phyloP scores from a whole-genome alignment of 1,284 basidiomycete species.

The Hemileia vastatrix region DNA sequence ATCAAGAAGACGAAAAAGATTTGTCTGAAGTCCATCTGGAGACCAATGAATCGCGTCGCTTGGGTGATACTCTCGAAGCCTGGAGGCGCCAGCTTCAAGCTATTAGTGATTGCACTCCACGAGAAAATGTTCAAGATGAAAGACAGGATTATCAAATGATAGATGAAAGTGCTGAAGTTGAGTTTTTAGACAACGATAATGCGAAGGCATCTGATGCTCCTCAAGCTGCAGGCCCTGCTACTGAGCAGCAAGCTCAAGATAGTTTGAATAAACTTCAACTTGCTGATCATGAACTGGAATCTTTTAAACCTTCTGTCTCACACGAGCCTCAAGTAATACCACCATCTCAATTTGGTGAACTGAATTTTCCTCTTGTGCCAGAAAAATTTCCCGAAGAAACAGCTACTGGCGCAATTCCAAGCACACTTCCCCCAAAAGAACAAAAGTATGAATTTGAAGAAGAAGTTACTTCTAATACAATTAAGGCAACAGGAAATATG shows the following conservation, averaged over 20 bases:
- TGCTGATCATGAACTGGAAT: constrained; percentile 8
- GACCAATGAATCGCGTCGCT: constrained; percentile 9
- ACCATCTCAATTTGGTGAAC: too few relatives aligned
- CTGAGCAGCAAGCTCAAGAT: constrained; percentile 18
- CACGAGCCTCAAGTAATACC: too few relatives aligned
- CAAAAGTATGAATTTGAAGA: constrained; percentile 45
- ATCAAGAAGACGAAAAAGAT: neutral
- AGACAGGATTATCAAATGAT: constrained; percentile 6
- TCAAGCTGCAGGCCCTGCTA: constrained; percentile 20
- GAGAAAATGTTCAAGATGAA: neutral
- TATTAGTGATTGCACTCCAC: constrained; percentile 9
- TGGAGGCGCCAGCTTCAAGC: constrained; percentile 18
- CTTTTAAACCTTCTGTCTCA: too few relatives aligned
- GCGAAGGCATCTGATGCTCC: neutral
- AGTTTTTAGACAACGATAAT: constrained; percentile 10
- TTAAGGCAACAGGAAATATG: constrained; percentile 39
- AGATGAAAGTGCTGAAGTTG: constrained; percentile 12
- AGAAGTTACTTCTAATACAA: constrained; percentile 45
- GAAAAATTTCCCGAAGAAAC: constrained; percentile 33
- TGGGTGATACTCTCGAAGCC: constrained; percentile 15
- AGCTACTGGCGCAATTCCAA: constrained; percentile 35
- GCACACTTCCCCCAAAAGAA: too few relatives aligned
- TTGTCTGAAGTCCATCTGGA: neutral
- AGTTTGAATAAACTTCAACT: constrained; percentile 8
- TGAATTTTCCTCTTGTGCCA: constrained; percentile 31